Evolutionary conservation across 768 basidiomycete species (phyloP).

Genomic region (Pseudohyphozyma bogoriensis): DNA sequence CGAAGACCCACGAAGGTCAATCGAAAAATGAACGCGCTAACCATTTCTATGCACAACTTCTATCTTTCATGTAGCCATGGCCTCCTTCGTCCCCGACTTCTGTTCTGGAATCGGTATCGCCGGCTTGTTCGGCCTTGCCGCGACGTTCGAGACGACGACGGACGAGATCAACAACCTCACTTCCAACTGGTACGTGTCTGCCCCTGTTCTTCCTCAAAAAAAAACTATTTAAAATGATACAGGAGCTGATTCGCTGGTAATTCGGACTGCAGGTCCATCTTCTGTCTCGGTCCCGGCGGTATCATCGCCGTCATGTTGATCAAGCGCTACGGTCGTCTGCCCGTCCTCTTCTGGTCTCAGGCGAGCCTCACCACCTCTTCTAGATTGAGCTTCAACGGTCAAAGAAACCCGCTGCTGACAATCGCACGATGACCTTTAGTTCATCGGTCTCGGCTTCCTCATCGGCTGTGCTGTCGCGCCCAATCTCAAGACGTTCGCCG

Average conservation of each 20-base stretch:
- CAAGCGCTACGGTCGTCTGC: slow-evolving; percentile 54
- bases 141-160: slow-evolving; percentile 49
- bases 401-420: not conserved
- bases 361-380: not conserved
- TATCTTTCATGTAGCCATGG: no score
- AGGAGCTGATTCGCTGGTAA: slow-evolving; percentile 54
- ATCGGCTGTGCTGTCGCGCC: slow-evolving; percentile 54
- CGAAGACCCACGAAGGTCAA: no score
- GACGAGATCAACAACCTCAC: slow-evolving; percentile 55
- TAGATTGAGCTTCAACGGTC: no score
- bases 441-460: slow-evolving; percentile 52
- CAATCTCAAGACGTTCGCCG: slow-evolving; percentile 50
- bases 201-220: slow-evolving; percentile 14
- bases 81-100: slow-evolving; percentile 59
- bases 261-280: slow-evolving; percentile 24
- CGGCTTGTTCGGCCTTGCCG: slow-evolving; percentile 52
- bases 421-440: slow-evolving; percentile 35
- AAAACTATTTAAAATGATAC: slow-evolving; percentile 39
- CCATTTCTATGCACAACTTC: not conserved
- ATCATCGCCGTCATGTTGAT: slow-evolving; percentile 57
- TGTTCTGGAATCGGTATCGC: slow-evolving; percentile 59
- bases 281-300: slow-evolving; percentile 49
- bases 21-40: no score
- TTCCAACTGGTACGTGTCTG: slow-evolving; percentile 37
- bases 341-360: slow-evolving; percentile 63